Evolutionary conservation across 257 asterid genomes (phyloP).

Genomic region (Salvia hispanica): DNA sequence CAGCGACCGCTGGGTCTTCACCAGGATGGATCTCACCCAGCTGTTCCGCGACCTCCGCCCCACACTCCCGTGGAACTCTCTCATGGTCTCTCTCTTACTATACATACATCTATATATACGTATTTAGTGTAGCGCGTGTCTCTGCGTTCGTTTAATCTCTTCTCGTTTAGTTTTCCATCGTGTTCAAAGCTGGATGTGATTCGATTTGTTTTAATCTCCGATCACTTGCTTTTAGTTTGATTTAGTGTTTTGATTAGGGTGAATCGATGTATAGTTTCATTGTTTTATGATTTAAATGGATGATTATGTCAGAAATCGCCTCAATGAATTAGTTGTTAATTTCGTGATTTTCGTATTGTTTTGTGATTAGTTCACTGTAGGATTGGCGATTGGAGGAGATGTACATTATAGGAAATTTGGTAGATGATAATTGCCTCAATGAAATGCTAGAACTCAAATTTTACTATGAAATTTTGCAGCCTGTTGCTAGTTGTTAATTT

Average conservation of each 20-base stretch:
- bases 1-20: slow-evolving; percentile 75
- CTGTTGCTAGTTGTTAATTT: too few species aligned
- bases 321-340: not conserved
- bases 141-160: not conserved
- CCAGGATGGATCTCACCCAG: slow-evolving; percentile 58
- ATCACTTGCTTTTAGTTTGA: not conserved
- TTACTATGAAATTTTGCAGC: too few species aligned
- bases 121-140: not conserved
- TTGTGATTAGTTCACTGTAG: too few species aligned
- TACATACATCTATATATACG: not conserved
- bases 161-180: not conserved
- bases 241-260: not conserved
- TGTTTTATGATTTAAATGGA: not conserved
- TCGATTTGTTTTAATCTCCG: not conserved
- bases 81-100: slow-evolving; percentile 51
- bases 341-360: too few species aligned
- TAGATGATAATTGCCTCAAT: too few species aligned
- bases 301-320: not conserved
- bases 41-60: slow-evolving; percentile 64
- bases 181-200: not conserved
- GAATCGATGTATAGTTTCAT: not conserved
- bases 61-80: slow-evolving; percentile 77
- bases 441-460: too few species aligned
- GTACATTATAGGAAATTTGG: too few species aligned
- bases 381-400: too few species aligned